These are phyloP conservation scores for Talaromyces amestolkiae DNA, from an alignment of 2,329 filamentous ascomycete species.

Conservation along the genomic window DNA sequence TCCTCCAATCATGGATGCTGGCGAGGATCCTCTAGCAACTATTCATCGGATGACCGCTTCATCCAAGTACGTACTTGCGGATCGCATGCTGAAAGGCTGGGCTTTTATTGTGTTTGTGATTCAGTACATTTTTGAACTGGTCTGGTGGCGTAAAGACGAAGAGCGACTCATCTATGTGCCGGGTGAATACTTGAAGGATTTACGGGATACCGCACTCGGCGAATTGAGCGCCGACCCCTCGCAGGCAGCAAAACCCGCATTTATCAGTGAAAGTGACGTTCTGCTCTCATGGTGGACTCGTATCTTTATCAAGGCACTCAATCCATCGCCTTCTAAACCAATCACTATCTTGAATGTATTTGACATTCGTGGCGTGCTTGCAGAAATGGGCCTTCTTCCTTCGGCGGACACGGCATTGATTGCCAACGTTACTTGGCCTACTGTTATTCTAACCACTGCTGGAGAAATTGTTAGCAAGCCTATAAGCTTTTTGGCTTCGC, in stretches of 20 bases:
- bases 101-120: conserved; percentile 13
- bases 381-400: conserved; percentile 26
- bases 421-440: conserved; percentile 21
- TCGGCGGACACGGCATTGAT: conserved; percentile 28
- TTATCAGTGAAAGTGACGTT: conserved; percentile 50
- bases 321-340: conserved; percentile 29
- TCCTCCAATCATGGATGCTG: conserved; percentile 12
- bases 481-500: conserved; percentile 18
- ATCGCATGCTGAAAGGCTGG: conserved; percentile 11
- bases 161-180: conserved; percentile 44
- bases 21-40: conserved; percentile 10
- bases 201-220: conserved; percentile 27
- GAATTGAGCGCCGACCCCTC: conserved; percentile 14
- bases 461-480: conserved; percentile 18
- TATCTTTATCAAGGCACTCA: conserved; percentile 25
- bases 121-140: neutral
- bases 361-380: conserved; percentile 35
- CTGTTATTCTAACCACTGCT: conserved; percentile 6
- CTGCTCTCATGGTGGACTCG: conserved; percentile 45
- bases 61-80: conserved; percentile 9
- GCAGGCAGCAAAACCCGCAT: conserved; percentile 27
- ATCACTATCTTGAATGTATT: conserved; percentile 44
- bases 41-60: conserved; percentile 7
- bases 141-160: conserved; percentile 31
- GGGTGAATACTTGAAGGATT: conserved; percentile 25